Base-by-base conservation (phyloP, 768 basidiomycete genomes). In the Clathrus columnatus region DNA sequence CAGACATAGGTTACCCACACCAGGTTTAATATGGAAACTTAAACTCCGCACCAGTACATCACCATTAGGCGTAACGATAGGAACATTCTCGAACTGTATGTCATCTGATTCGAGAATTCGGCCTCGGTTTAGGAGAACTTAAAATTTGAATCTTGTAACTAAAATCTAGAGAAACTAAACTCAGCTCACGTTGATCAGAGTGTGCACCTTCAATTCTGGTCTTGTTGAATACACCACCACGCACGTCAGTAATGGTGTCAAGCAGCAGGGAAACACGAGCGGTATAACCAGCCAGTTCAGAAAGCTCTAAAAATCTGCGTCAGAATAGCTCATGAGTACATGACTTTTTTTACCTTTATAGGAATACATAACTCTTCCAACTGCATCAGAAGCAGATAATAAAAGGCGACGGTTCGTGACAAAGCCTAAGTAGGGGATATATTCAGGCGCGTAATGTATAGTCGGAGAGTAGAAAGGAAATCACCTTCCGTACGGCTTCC, bases 221-320 rank as follows among this genome's bases (percentile, higher is more conserved):
- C 70, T 98, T 99, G 66, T 94, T 81, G 57, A 90, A 96, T 63
- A 84, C 86, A 26, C 92, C 91, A 49, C 78, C 71, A 57, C 82
- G 81, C 21, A 95, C 82, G 56, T 94, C 92, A 20, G 82, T 75
- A 82, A 98, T 95, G 0, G 92, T 91, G 53, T 94, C 89, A 7
- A 99, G 77, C 0, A 97, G 76, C 44, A 84, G 80, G 28, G 87
- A 84, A 0, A 99, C 95, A 14, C 95, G 83, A 1, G 91, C 81
- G 2, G 95, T 97, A 67, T 96, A 97, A 10, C 95, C 95, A 3
- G 95, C 92, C 29, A 99, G 80, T 66, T 99, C 95, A 4, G 91
- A 83, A 4, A 99, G 75, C 66, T 98, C 94, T 72, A 57, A 48
- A 61, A 20, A 54, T 46, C 20, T 7, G 28, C 23, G 16, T 57